phyloP scores from a whole-genome alignment of 257 asterid genomes.

The Scutellaria baicalensis region DNA sequence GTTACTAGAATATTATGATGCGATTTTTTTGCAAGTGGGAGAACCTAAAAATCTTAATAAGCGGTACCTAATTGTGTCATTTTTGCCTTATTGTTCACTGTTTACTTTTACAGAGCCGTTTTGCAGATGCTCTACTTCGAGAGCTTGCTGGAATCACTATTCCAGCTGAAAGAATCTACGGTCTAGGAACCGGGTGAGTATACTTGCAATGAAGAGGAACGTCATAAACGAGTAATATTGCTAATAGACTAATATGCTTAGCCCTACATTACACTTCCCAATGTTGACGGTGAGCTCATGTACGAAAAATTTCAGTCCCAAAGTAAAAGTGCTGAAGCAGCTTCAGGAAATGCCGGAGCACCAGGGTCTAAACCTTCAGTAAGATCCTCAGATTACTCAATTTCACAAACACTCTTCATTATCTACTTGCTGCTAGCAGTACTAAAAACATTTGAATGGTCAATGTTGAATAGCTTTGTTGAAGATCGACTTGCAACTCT shows the following conservation, averaged over 20 bases:
- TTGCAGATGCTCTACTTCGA: constrained; percentile 77
- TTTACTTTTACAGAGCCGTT: constrained; percentile 53
- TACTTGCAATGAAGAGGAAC: not conserved
- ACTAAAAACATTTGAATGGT: not conserved
- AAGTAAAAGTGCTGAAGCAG: constrained; percentile 79
- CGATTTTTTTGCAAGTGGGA: not conserved
- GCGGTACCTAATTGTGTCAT: not conserved
- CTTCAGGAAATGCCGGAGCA: constrained; percentile 91
- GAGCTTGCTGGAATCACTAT: constrained; percentile 80
- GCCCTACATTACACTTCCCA: not conserved
- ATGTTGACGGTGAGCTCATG: not conserved
- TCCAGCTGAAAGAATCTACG: constrained; percentile 77
- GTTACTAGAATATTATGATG: not conserved
- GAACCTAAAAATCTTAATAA: not conserved
- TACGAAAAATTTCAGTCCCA: constrained; percentile 54
- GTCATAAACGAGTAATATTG: not conserved
- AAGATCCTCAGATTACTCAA: constrained; percentile 20
- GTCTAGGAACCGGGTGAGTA: constrained; percentile 84
- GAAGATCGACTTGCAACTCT: constrained; percentile 86
- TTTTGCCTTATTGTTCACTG: not conserved
- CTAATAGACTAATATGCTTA: not conserved
- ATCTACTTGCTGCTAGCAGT: not conserved
- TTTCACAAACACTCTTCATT: not conserved
- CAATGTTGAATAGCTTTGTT: constrained; percentile 57
- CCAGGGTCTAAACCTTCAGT: constrained; percentile 82